Evolutionary conservation across 202 grass and related monocot genomes (phyloP).

Genomic region (Elaeis oleifera): DNA sequence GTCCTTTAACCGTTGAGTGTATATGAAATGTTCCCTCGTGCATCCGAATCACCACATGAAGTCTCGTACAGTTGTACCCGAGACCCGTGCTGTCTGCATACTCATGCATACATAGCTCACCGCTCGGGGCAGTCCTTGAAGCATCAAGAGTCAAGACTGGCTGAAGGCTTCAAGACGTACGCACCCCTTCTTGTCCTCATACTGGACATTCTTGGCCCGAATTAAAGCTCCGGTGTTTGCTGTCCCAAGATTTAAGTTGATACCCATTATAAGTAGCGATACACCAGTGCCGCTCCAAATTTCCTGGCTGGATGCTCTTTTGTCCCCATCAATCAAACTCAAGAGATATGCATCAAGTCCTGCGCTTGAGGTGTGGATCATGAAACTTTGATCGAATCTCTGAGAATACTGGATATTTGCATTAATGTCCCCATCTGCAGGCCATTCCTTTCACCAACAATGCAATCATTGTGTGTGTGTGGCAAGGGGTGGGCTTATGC

Average conservation of each 20-base stretch:
- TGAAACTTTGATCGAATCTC: not conserved
- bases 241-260: not conserved
- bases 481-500: too few relatives aligned
- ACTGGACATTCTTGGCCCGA: not conserved
- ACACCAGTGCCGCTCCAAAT: conserved; percentile 1
- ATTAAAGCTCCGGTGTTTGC: not conserved
- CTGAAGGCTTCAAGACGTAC: not conserved
- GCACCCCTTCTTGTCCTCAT: not conserved
- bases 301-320: conserved; percentile 3
- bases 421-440: not conserved
- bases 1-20: not conserved
- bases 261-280: not conserved
- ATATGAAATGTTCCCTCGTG: not conserved
- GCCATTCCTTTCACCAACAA: too few relatives aligned
- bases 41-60: not conserved
- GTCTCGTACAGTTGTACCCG: not conserved
- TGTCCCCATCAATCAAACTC: not conserved
- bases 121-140: not conserved
- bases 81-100: not conserved
- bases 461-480: too few relatives aligned
- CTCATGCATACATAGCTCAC: not conserved
- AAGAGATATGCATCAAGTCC: not conserved
- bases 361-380: not conserved
- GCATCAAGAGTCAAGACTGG: not conserved
- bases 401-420: not conserved